A percentile compares a stretch with the other conserved stretches of the same genome.
Evolutionary conservation across 176 grass and related monocot species (phyloP).

Genomic region (Poa annua): DNA sequence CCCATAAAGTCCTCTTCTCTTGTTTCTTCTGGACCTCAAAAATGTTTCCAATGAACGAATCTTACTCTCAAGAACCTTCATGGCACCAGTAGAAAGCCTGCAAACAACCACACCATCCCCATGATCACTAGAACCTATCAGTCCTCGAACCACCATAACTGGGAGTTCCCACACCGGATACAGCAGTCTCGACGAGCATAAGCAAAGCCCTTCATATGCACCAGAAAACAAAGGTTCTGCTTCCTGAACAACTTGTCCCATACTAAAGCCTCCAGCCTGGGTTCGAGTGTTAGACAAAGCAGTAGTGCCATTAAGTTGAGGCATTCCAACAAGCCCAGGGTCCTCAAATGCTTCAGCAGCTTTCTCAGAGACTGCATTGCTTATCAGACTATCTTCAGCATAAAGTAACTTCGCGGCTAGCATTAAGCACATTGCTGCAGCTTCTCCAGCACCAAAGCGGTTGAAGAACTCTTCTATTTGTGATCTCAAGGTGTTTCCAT

Average conservation of each 20-base stretch:
- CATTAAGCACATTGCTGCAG: constrained; percentile 98
- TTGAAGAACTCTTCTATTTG: constrained; percentile 96
- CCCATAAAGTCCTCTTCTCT: constrained; percentile 91
- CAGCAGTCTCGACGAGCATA: constrained; percentile 90
- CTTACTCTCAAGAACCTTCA: constrained; percentile 89
- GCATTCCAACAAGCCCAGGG: constrained; percentile 81
- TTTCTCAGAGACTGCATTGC: constrained; percentile 74
- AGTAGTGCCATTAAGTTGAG: constrained; percentile 71
- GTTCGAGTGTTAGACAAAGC: constrained; percentile 69
- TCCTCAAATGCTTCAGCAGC: constrained; percentile 97
- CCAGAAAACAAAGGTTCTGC: constrained; percentile 91
- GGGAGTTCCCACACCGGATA: constrained; percentile 96
- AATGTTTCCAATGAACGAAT: constrained; percentile 90
- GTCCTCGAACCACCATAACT: constrained; percentile 75
- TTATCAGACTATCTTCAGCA: constrained; percentile 79
- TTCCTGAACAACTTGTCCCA: constrained; percentile 98
- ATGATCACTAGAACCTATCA: constrained; percentile 45
- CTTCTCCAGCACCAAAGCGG: constrained; percentile 86
- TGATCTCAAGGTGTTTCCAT: constrained; percentile 68
- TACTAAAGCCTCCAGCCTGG: constrained; percentile 92
- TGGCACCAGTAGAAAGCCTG: constrained; percentile 72
- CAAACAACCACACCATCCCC: constrained; percentile 75
- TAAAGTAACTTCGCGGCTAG: constrained; percentile 82
- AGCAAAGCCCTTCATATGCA: constrained; percentile 93
- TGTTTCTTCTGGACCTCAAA: constrained; percentile 95